Base-by-base conservation (phyloP, 2,329 filamentous ascomycete genomes). In the Tolypocladium endophyticum region DNA sequence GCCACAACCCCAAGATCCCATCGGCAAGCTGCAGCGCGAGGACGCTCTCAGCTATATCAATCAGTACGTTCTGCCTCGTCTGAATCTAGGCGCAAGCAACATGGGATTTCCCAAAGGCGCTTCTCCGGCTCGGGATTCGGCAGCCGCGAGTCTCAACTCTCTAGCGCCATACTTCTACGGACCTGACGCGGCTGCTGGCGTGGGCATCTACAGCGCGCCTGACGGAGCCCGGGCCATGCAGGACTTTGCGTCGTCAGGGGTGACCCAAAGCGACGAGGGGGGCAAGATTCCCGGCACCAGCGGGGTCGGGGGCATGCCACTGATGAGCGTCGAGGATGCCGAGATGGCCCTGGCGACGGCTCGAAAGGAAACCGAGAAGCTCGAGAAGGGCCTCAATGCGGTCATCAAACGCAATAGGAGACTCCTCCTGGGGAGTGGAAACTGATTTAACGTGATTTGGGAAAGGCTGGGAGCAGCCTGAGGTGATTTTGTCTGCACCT, bases 31-130 rank as follows among this genome's bases (percentile, higher is more conserved):
- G 64, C 84, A 86, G 70, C 81, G 84, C 16, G 84, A 87, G 65
- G 85, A 87, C 67, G 84, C 84, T 0, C 80, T 88, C 47, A 82
- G 80, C 69, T 87, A 87, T 71, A 87, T 88, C 71, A 87, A 88
- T 70, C 85, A 88, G 70, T 86, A 85, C 64, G 83, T 88, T 2
- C 75, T 87, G 39, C 85, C 85, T 23, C 79, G 81, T 4, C 75
- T 85, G 20, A 83, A 83, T 64, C 73, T 83, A 2, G 79, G 79
- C 45, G 76, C 75, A 35, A 76, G 77, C 59, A 80, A 79, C 61
- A 72, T 77, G 66, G 73, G 73, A 7, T 69, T 71, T 30, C 67
- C 74, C 14, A 77, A 76, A 63, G 72, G 71, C 6, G 65, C 71
- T 0, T 67, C 72, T 0, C 68, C 74, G 2, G 69, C 75, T 12